phyloP scores from a whole-genome alignment of 2,329 filamentous ascomycete genomes.

The Aspergillus quadrilineatus region DNA sequence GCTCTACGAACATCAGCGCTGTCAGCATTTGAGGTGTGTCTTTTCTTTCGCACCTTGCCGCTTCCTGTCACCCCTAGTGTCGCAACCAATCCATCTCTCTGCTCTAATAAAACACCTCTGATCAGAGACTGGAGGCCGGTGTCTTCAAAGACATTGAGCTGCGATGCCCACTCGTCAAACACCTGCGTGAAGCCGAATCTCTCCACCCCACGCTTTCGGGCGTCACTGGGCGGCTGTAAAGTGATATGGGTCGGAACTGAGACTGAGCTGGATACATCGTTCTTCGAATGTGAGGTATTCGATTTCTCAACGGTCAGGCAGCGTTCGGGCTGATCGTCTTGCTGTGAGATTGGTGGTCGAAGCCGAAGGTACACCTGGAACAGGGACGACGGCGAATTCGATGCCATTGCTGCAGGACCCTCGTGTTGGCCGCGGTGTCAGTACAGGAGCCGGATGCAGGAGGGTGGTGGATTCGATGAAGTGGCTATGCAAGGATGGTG shows the following conservation, averaged over 20 bases:
- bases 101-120: slow-evolving; percentile 78
- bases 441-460: neutral
- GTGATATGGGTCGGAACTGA: slow-evolving; percentile 66
- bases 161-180: slow-evolving; percentile 80
- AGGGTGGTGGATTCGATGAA: slow-evolving; percentile 3
- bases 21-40: neutral
- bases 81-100: slow-evolving; percentile 84
- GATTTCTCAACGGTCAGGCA: slow-evolving; percentile 72
- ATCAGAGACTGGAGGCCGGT: slow-evolving; percentile 73
- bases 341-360: slow-evolving; percentile 59
- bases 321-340: slow-evolving; percentile 53
- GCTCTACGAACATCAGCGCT: slow-evolving; percentile 57
- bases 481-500: slow-evolving; percentile 8
- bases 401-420: slow-evolving; percentile 35
- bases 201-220: slow-evolving; percentile 81
- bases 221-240: slow-evolving; percentile 76
- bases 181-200: slow-evolving; percentile 93
- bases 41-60: slow-evolving; percentile 71
- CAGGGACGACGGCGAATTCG: slow-evolving; percentile 59
- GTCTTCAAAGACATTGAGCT: slow-evolving; percentile 82
- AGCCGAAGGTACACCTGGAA: slow-evolving; percentile 92
- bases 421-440: neutral
- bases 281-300: slow-evolving; percentile 37
- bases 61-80: slow-evolving; percentile 93
- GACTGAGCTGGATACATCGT: slow-evolving; percentile 28